A percentile compares a stretch with the other conserved stretches of the same genome.
Conservation (phyloP, 2,329 filamentous ascomycete genomes). For the Cladosporium sp. region DNA sequence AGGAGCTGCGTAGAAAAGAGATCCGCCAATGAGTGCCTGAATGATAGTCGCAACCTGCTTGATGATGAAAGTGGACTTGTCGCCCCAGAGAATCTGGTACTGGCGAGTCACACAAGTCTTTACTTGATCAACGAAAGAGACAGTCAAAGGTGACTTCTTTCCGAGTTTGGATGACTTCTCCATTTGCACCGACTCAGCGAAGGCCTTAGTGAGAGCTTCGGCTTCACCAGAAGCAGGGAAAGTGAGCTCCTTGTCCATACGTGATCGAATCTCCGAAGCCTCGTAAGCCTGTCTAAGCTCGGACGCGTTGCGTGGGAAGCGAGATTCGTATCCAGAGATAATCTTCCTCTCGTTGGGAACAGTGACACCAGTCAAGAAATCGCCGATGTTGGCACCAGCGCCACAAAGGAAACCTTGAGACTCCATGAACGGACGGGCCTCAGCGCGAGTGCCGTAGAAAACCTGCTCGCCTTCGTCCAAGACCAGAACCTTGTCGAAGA, state of each 20-base stretch:
- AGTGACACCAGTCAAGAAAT: constrained; percentile 67
- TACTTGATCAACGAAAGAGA: constrained; percentile 58
- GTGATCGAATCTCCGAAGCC: constrained; percentile 51
- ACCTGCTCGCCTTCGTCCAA: constrained; percentile 67
- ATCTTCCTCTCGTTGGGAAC: constrained; percentile 55
- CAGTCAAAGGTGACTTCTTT: constrained; percentile 58
- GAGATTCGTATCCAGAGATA: constrained; percentile 45
- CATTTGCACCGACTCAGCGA: constrained; percentile 54
- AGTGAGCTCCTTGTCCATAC: constrained; percentile 59
- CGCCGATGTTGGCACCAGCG: constrained; percentile 64
- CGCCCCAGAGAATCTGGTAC: constrained; percentile 66
- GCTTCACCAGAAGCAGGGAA: constrained; percentile 57
- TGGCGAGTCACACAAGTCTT: constrained; percentile 60
- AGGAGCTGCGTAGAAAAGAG: constrained; percentile 66
- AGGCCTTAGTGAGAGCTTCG: constrained; percentile 54
- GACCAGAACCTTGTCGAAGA: constrained; percentile 71
- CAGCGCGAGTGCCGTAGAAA: constrained; percentile 62
- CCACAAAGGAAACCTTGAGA: constrained; percentile 63
- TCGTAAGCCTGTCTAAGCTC: constrained; percentile 55
- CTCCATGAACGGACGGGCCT: constrained; percentile 67
- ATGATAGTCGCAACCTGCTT: constrained; percentile 61
- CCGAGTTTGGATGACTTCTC: constrained; percentile 59
- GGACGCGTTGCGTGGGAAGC: constrained; percentile 48
- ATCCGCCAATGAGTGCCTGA: constrained; percentile 65
- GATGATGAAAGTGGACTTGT: constrained; percentile 64